These are phyloP conservation scores for Wickerhamiella azyma DNA, from an alignment of 805 yeast species.

Conservation along the genomic window DNA sequence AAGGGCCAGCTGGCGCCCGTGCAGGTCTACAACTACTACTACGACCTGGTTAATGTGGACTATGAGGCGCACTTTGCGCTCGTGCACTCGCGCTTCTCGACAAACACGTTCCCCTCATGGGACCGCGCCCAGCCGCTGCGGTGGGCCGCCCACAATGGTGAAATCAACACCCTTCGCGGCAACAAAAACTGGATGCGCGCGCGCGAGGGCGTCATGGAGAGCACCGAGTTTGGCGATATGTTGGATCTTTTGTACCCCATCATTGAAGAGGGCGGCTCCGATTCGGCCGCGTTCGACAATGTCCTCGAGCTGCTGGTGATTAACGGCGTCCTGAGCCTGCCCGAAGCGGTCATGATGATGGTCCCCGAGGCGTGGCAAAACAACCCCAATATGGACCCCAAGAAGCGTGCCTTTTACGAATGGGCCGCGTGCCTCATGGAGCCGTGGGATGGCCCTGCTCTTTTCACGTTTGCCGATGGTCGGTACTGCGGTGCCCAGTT, in stretches of 20 bases:
- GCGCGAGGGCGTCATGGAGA: constrained; percentile 91
- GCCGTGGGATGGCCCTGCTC: constrained; percentile 99
- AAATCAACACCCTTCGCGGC: constrained; percentile 91
- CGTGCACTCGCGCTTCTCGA: constrained; percentile 94
- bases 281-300: constrained; percentile 94
- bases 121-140: constrained; percentile 97
- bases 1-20: constrained; percentile 96
- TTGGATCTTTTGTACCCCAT: constrained; percentile 84
- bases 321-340: constrained; percentile 81
- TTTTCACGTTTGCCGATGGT: constrained; percentile 93
- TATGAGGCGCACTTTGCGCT: constrained; percentile 91
- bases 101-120: constrained; percentile 99
- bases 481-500: constrained; percentile 96
- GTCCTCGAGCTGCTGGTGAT: constrained; percentile 83
- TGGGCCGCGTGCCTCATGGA: constrained; percentile 99
- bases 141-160: constrained; percentile 98
- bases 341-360: constrained; percentile 93
- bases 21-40: constrained; percentile 89
- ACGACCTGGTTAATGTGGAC: constrained; percentile 80
- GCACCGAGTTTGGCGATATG: constrained; percentile 78
- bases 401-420: constrained; percentile 88
- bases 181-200: constrained; percentile 99
- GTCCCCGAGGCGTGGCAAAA: constrained; percentile 98
- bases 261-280: constrained; percentile 97
- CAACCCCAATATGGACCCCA: constrained; percentile 72